Conservation (phyloP, 495 filamentous ascomycete species). For the Aspergillus saccharolyticus region DNA sequence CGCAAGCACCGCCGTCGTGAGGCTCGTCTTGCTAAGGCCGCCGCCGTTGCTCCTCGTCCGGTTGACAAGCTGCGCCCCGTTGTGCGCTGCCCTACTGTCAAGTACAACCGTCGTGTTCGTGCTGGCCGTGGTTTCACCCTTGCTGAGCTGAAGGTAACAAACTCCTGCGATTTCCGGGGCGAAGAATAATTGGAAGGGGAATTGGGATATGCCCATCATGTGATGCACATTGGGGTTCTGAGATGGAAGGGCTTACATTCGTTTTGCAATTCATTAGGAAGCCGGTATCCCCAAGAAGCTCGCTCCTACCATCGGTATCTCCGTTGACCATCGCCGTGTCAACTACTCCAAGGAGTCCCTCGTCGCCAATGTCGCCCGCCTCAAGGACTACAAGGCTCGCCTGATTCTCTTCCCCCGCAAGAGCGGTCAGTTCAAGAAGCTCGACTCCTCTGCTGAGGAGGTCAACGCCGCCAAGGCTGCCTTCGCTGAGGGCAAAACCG, state of each 20-base stretch:
- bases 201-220: too few species aligned
- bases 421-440: conserved; percentile 82
- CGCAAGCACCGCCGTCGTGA: conserved; percentile 87
- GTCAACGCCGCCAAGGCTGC: conserved; percentile 65
- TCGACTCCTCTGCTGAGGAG: conserved; percentile 83
- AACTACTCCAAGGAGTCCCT: conserved; percentile 95
- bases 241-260: conserved; percentile 11
- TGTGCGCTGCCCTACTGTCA: conserved; percentile 89
- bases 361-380: conserved; percentile 86
- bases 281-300: conserved; percentile 93
- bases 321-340: conserved; percentile 90
- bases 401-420: conserved; percentile 98
- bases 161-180: conserved; percentile 10
- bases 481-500: conserved; percentile 47
- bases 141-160: conserved; percentile 86
- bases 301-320: conserved; percentile 91
- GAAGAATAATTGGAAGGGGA: conserved; percentile 5
- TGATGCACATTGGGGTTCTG: too few species aligned
- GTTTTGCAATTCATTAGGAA: conserved; percentile 51
- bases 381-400: conserved; percentile 90
- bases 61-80: conserved; percentile 95
- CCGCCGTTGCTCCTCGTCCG: conserved; percentile 87
- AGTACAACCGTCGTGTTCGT: conserved; percentile 98
- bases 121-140: conserved; percentile 96
- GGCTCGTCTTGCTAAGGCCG: conserved; percentile 86